A percentile compares a stretch with the other conserved stretches of the same genome.
These are phyloP conservation scores for Phymatotrichopsis omnivora DNA, from an alignment of 2,329 filamentous ascomycete species.

Conservation along the genomic window DNA sequence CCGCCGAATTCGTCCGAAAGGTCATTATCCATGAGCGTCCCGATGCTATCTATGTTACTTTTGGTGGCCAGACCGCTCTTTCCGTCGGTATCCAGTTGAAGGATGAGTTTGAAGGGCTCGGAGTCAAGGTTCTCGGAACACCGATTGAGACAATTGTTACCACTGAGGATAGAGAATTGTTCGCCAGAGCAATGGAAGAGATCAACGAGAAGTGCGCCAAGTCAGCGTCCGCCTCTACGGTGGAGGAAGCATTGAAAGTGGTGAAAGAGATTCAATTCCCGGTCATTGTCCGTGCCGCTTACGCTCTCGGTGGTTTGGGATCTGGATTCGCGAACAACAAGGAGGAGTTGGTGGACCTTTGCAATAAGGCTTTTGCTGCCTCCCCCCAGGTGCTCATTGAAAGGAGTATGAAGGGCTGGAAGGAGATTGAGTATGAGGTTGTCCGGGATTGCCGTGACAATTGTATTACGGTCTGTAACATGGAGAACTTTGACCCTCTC, in stretches of 20 bases:
- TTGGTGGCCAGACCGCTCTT: conserved; percentile 95
- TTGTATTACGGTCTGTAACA: conserved; percentile 99
- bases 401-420: conserved; percentile 99
- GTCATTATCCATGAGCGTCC: conserved; percentile 91
- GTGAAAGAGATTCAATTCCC: conserved; percentile 91
- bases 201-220: conserved; percentile 97
- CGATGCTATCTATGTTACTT: conserved; percentile 95
- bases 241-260: conserved; percentile 78
- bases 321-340: conserved; percentile 92
- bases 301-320: conserved; percentile 86
- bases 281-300: conserved; percentile 92
- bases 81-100: conserved; percentile 94
- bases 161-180: conserved; percentile 94
- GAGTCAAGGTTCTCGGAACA: conserved; percentile 89
- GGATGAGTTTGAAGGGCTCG: conserved; percentile 86
- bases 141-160: conserved; percentile 98
- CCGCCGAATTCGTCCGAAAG: conserved; percentile 92
- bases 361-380: conserved; percentile 87
- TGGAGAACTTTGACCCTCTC: conserved; percentile 99
- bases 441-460: conserved; percentile 93
- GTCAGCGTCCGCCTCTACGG: conserved; percentile 79
- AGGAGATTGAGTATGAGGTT: conserved; percentile 98
- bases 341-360: conserved; percentile 70
- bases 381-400: conserved; percentile 95
- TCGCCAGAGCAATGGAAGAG: conserved; percentile 95